Base-by-base conservation (phyloP, 768 basidiomycete species). In the Trametes coccinea region DNA sequence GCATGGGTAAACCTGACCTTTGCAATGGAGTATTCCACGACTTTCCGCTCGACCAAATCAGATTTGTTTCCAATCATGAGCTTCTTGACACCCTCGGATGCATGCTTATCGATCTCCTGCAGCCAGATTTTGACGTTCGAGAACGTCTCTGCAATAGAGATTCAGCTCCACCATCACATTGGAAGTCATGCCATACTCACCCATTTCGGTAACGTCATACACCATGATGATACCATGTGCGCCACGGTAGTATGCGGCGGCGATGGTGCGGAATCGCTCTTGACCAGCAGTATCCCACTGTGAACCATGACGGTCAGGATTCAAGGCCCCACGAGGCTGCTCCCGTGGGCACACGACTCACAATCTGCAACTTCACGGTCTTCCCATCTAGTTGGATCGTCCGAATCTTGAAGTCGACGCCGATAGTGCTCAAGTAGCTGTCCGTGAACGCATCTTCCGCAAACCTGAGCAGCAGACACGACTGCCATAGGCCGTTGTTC, bases 201-300 rank as follows among this genome's bases (percentile, higher is more conserved):
- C 93, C 70, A 91, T 92, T 78, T 98, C 95, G 43, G 95, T 96
- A 58, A 98, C 95, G 74, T 94, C 92, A 79, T 98, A 98, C n/a
- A 98, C 96, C 56, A 98, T 91, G 70, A 98, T 91, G 73, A 99
- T 99, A 67, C 97, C 97, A 73, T 96, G 94, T 51, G 97, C 97
- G 41, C 97, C 97, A 64, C 97, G 88, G 81, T 99, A 99, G 82
- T 99, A 99, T 17, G 96, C 94, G 3, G 95, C 94, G 3, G 97
- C 98, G 75, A 99, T 99, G 14, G 97, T 98, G 63, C 97, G 86
- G 89, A 98, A 98, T 33, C 95, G 88, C 76, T 99, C 97, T 76
- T 99, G 97, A 41, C 97, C 92, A 69, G 96, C 97, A 64, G 96
- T 99, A 71, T 98, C 96, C 96, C 96, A 98, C 96, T 96, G 39